phyloP scores from a whole-genome alignment of 352 stramenopile species.

The Phytophthora palmivora region DNA sequence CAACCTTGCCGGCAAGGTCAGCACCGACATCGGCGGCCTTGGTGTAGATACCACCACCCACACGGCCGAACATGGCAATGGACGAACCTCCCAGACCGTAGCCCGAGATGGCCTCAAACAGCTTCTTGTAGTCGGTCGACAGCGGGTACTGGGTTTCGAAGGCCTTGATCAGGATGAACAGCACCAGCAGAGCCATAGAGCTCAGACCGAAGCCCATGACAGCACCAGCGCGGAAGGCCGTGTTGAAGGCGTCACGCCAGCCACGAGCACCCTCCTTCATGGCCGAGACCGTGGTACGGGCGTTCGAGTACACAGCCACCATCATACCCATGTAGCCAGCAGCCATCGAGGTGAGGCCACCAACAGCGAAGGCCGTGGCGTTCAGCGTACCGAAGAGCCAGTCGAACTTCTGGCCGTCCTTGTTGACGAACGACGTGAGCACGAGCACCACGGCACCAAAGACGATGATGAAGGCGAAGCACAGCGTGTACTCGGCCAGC shows the following conservation, averaged over 20 bases:
- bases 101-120: conserved; percentile 97
- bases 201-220: conserved; percentile 99
- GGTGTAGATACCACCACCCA: conserved; percentile 99
- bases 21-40: conserved; percentile 99
- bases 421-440: conserved; percentile 92
- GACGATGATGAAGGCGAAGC: conserved; percentile 96
- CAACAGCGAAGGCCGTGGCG: conserved; percentile 97
- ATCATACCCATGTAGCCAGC: conserved; percentile 99
- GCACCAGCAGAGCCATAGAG: conserved; percentile 96
- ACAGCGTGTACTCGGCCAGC: conserved; percentile 98
- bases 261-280: conserved; percentile 93
- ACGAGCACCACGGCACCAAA: conserved; percentile 90
- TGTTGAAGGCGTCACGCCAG: conserved; percentile 98
- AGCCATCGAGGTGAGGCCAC: conserved; percentile 97
- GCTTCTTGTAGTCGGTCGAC: conserved; percentile 81
- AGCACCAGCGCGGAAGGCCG: conserved; percentile 96
- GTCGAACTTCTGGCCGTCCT: conserved; percentile 82
- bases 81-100: conserved; percentile 98
- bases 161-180: conserved; percentile 96
- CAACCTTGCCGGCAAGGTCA: conserved; percentile 99
- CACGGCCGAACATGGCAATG: conserved; percentile 99
- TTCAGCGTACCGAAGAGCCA: conserved; percentile 95
- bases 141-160: conserved; percentile 94
- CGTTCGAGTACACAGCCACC: conserved; percentile 99
- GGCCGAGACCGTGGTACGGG: conserved; percentile 97